Base-by-base conservation (phyloP, 805 yeast species). In the Kuraishia ogatae region DNA sequence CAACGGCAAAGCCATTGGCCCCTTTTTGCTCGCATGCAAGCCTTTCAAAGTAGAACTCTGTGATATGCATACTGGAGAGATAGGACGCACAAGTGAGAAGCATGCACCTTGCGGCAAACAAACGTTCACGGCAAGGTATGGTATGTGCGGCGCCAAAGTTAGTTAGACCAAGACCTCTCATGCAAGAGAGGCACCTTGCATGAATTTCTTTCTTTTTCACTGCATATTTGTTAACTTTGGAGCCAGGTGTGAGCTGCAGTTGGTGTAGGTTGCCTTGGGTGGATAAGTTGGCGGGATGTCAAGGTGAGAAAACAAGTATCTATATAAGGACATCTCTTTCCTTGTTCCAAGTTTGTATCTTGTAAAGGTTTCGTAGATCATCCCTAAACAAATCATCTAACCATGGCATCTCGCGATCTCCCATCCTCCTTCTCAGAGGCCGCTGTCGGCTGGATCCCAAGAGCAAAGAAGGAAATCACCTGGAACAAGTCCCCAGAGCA, bases 321-420 rank as follows among this genome's bases (percentile, higher is more conserved):
- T 35, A 35, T 35, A 35, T 7, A 35, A 17, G 43, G n/a, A 17
- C 17, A 35, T 13, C 49, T n/a, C 22, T n/a, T 47, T 11, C 49
- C 24, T n/a, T 19, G 10, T 47, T 47, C n/a, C n/a, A n/a, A n/a
- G n/a, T 47, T 47, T 26, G 29, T 10, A 10, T 26, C 8, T 47
- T 47, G 20, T 20, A 3, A 13, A 13, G 49, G 3, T 47, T 19
- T 21, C 21, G 48, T n/a, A 6, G 49, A 21, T 10, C 22, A 47
- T 21, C 49, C 6, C 22, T 22, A 47, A 22, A 47, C 24, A 47
- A 47, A 47, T 13, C 7, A 50, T 10, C 11, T 51, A 22, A 54
- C 29, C 10, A 63, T 62, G 64, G 62, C 63, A 49, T 58, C 77
- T 15, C 76, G 86, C 69, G 86, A 82, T 62, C 59, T 82, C 48